A percentile compares a stretch with the other conserved stretches of the same genome.
Conservation (phyloP, 2,329 filamentous ascomycete genomes). For the Hymenoscyphus occultus region DNA sequence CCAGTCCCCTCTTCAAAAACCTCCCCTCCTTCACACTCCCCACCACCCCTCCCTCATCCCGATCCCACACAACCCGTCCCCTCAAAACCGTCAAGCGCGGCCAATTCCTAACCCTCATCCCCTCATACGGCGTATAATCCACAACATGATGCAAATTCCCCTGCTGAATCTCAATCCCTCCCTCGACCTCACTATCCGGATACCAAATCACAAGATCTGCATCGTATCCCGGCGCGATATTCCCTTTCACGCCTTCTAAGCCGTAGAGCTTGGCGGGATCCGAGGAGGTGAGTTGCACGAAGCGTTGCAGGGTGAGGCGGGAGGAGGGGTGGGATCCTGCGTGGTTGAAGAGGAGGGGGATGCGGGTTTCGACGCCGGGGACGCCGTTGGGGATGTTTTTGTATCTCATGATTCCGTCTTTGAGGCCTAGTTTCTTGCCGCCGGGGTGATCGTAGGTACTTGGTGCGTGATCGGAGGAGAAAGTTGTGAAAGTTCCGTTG, state of each 20-base stretch:
- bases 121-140: conserved; percentile 30
- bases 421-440: conserved; percentile 26
- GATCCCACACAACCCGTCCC: conserved; percentile 27
- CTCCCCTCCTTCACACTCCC: conserved; percentile 21
- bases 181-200: conserved; percentile 16
- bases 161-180: conserved; percentile 21
- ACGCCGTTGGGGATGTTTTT: conserved; percentile 29
- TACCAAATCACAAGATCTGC: conserved; percentile 31
- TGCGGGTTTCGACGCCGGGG: conserved; percentile 27
- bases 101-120: conserved; percentile 28
- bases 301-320: conserved; percentile 21
- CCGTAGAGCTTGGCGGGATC: conserved; percentile 29
- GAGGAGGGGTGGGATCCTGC: conserved; percentile 18
- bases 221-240: conserved; percentile 28
- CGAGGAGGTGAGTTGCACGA: conserved; percentile 26
- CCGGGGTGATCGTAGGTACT: conserved; percentile 24
- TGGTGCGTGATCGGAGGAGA: conserved; percentile 42
- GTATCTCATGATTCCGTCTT: conserved; percentile 24
- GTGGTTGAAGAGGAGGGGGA: conserved; percentile 25
- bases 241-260: conserved; percentile 25
- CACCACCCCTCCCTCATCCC: conserved; percentile 23
- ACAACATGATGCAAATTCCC: conserved; percentile 27
- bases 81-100: conserved; percentile 27
- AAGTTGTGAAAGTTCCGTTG: conserved; percentile 53
- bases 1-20: too few relatives aligned